Base-by-base conservation (phyloP, 1,139 yeast genomes). In the Taiozyma sp. region DNA sequence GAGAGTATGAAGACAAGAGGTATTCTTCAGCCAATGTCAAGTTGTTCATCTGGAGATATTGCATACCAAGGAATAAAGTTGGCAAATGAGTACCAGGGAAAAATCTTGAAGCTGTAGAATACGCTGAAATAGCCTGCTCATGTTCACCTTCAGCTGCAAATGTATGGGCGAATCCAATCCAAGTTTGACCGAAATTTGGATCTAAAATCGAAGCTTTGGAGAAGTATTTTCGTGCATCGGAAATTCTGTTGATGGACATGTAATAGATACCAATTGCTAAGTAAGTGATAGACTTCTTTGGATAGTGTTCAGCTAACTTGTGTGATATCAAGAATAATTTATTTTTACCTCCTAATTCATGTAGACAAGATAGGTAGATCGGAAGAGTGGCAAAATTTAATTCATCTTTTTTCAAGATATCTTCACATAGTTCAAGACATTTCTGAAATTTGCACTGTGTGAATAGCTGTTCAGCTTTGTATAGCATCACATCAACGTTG, bases 131-230 rank as follows among this genome's bases (percentile, higher is more conserved):
- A 1, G 99, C 99, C 68, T 95, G 99, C 66, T 95, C 99, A 64
- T 95, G 98, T 69, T 95, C 99, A 10, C 97, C 96, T 67, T 95
- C 99, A 2, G 89, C 87, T 0, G 97, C 97, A 77, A 91, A 95
- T 0, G 99, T 92, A 65, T 93, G 98, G 1, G 98, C 98, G 73
- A 95, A 95, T 1, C 98, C 99, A 46, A 95, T 84, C 99, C 99
- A 95, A 1, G 98, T 97, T 51, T 89, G 95, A 0, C 96, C 96
- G 71, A 89, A 91, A 59, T 86, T 88, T 1, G 99, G 96, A 60
- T 90, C 87, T 58, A 92, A 70, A 59, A 91, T 76, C 0, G 98
- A 90, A 0, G 98, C 93, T 66, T 90, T 92, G 51, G 95, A 84
- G 68, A 92, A 95, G 65, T 81, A 90, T 57, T 87, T 79, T 51